A percentile compares a stretch with the other conserved stretches of the same genome.
phyloP scores from a whole-genome alignment of 2,329 filamentous ascomycete species.

The Emergomyces pasteurianus region DNA sequence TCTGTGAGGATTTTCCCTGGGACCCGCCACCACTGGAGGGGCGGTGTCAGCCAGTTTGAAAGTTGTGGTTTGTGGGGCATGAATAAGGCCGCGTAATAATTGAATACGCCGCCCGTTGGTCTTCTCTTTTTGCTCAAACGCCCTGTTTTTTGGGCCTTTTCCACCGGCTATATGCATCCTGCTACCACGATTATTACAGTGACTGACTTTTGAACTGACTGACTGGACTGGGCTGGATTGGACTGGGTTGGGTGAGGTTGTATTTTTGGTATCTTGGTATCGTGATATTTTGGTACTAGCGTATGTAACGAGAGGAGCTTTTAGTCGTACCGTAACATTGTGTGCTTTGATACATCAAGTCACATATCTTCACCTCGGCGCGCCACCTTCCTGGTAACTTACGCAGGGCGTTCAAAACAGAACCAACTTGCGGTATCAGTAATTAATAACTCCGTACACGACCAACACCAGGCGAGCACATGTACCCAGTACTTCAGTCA shows the following conservation, averaged over 20 bases:
- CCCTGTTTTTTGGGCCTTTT: background rate
- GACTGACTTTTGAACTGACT: no score
- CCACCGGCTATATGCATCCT: background rate
- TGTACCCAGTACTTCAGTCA: background rate
- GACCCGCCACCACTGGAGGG: background rate
- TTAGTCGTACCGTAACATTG: no score
- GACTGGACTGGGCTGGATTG: no score
- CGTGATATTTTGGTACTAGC: no score
- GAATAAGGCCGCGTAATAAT: background rate
- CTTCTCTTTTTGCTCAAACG: background rate
- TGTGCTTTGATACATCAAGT: no score
- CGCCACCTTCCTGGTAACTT: no score
- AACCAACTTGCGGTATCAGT: no score
- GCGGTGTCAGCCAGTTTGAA: background rate
- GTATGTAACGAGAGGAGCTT: no score
- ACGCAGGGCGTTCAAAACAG: no score
- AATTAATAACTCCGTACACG: background rate
- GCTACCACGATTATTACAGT: background rate
- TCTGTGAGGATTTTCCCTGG: background rate
- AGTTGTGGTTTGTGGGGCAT: background rate
- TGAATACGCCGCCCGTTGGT: background rate
- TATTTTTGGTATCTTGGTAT: no score
- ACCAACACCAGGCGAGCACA: background rate
- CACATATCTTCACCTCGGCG: no score
- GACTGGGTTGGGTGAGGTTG: no score